A percentile compares a stretch with the other conserved stretches of the same genome.
These are phyloP conservation scores for Citrus medica DNA, from an alignment of 345 rosid genomes.

Conservation along the genomic window DNA sequence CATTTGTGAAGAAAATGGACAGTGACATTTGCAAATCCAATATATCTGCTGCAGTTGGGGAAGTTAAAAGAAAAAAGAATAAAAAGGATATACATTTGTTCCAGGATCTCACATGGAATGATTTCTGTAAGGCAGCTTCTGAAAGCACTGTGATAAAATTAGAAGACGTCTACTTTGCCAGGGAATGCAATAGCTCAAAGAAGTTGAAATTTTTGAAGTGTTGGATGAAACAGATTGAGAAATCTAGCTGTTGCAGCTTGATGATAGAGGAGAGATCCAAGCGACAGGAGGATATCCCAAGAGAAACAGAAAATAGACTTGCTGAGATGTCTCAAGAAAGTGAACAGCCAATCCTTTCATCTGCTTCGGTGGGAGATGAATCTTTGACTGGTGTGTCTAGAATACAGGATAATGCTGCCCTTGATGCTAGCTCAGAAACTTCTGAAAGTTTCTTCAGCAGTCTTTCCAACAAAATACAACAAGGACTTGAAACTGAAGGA, in stretches of 20 bases:
- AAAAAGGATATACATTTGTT: constrained; percentile 30
- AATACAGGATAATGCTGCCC: constrained; percentile 48
- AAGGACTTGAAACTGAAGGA: constrained; percentile 74
- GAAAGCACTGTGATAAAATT: constrained; percentile 46
- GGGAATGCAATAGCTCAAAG: constrained; percentile 53
- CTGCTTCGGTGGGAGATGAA: constrained; percentile 59
- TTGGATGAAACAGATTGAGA: constrained; percentile 81
- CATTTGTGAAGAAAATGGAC: constrained; percentile 12
- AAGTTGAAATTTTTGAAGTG: constrained; percentile 83
- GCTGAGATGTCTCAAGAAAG: constrained; percentile 39
- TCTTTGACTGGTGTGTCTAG: constrained; percentile 50
- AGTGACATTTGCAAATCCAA: constrained; percentile 5
- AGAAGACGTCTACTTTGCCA: constrained; percentile 56
- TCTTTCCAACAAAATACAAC: constrained; percentile 58
- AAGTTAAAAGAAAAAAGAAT: constrained; percentile 37
- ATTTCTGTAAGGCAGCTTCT: constrained; percentile 52
- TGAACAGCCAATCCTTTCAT: constrained; percentile 46
- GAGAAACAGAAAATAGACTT: constrained; percentile 34
- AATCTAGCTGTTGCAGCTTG: constrained; percentile 34
- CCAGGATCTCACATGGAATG: constrained; percentile 52
- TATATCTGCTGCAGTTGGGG: constrained; percentile 10
- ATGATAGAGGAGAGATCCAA: constrained; percentile 21
- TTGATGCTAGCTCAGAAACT: constrained; percentile 42
- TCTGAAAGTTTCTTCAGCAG: constrained; percentile 51
- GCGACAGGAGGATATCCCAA: constrained; percentile 26